Percentiles rank a stretch among this genome's conserved stretches.
Conservation (phyloP, 2,329 filamentous ascomycete genomes). For the Fusarium sp. region DNA sequence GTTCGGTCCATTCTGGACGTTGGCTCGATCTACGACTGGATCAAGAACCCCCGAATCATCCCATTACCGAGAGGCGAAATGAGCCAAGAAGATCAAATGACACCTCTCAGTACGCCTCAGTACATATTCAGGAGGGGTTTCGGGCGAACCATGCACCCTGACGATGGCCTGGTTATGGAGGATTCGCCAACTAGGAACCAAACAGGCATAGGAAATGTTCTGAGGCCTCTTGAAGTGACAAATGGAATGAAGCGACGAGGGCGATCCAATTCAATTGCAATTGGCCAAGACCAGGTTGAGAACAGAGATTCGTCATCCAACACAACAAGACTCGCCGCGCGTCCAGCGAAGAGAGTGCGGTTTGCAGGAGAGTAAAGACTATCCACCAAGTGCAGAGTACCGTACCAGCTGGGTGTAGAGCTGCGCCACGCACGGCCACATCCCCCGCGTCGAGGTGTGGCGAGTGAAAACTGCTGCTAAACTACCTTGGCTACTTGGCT, state of each 20-base stretch:
- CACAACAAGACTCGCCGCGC: constrained; percentile 39
- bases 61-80: constrained; percentile 47
- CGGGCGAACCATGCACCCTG: constrained; percentile 57
- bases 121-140: constrained; percentile 66
- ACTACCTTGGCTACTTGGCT: constrained; percentile 8
- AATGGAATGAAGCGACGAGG: constrained; percentile 47
- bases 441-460: constrained; percentile 25
- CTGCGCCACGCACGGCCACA: constrained; percentile 34
- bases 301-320: constrained; percentile 22
- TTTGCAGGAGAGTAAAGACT: constrained; percentile 43
- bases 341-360: constrained; percentile 52
- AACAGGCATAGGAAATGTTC: constrained; percentile 11
- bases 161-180: constrained; percentile 60
- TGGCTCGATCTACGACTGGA: constrained; percentile 70
- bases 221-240: constrained; percentile 19
- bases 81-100: constrained; percentile 63
- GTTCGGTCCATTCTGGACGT: constrained; percentile 71
- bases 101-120: constrained; percentile 60
- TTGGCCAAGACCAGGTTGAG: constrained; percentile 21
- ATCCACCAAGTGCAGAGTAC: background rate
- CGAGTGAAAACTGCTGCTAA: constrained; percentile 4
- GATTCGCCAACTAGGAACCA: constrained; percentile 38
- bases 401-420: constrained; percentile 1
- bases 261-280: constrained; percentile 29
- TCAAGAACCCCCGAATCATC: constrained; percentile 65